Evolutionary conservation across 495 filamentous ascomycete species (phyloP), one percentile per base, ranked within the genome.

Genomic region (Penicillium maclennaniae): DNA sequence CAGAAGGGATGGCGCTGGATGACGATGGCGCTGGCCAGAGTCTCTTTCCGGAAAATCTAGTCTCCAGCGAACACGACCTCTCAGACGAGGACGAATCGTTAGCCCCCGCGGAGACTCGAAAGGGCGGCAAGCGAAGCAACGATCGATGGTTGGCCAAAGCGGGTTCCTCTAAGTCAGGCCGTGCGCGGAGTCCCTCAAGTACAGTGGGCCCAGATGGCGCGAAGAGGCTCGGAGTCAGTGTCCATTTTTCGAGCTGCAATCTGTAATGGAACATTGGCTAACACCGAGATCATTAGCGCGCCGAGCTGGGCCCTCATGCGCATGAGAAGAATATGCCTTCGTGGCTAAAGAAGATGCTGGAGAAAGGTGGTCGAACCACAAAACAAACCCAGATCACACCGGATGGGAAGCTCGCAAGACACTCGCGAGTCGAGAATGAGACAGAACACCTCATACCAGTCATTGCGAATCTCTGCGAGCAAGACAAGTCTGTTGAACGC

Each of bases 271-370:
- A 60, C 51, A 64, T 20, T 37, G 49, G 47, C 70, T 77, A 58
- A 69, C 46, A 62, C 9, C 52, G 7, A 37, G 9, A 49, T 6
- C 51, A 53, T 23, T 55, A 69, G 69, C 63, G 63, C 52, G 51
- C 69, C 14, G 89, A 97, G 60, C 77, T 98, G 34, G 93, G 93
- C 0, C 88, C 86, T 12, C 83, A 93, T 73, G 89, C 91, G 7
- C 81, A 89, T 62, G 93, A 98, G 66, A 84, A 87, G 36, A 79
- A 82, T 54, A 98, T 98, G 93, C 93, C 93, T 1, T 72, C 73
- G 9, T 88, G 87, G 84, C 80, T 98, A 7, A 78, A 80, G 9
- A 76, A 78, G 19, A 71, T 87, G 61, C 79, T 97, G 4, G 79
- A 86, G 56, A 80, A 75, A 39, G 83, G 85, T 23, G 83, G 82